Base-by-base conservation (phyloP, 2,329 filamentous ascomycete genomes). In the Catunica adiposa region DNA sequence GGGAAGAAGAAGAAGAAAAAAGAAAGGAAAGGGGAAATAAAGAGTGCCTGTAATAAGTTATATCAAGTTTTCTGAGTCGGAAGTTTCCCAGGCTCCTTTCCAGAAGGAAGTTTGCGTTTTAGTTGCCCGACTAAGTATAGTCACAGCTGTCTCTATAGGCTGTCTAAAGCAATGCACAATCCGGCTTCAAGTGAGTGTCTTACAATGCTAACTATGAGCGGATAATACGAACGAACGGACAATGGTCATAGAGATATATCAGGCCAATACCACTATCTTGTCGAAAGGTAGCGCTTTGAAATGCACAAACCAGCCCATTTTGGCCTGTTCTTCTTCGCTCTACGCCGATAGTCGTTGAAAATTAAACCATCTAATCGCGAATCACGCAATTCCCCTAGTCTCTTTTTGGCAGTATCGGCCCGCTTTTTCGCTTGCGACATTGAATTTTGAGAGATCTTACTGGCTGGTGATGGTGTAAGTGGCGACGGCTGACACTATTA, bases 351-450 rank as follows among this genome's bases (percentile, higher is more conserved):
- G 20, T 51, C n/a, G 44, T 26, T 54, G 23, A 44, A 54, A 51
- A 58, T 58, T 52, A 37, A 31, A 22, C 46, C 56, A 58, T 54
- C 29, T 40, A 51, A 25, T 22, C 22, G 31, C 37, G 42, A 44
- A 58, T 58, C 57, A 58, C 57, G 57, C 57, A 58, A 58, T 58
- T 56, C 54, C 40, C 51, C 57, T 58, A 58, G 54, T 54, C 57
- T 53, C 42, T 40, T 53, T 58, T 51, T 8, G 53, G 57, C n/a
- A 20, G 46, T 38, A 56, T n/a, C 15, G 11, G 54, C 15, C 56
- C 57, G 53, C 29, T 42, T 56, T n/a, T 58, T 58, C 53, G 23
- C 50, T 53, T 54, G 44, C 57, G 50, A 55, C 52, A 51, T 54
- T 23, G 29, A 11, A 14, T 11, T 5, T 44, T 4, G 47, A 29